Conservation (phyloP, 345 rosid species). For the Sisymbrium irio region DNA sequence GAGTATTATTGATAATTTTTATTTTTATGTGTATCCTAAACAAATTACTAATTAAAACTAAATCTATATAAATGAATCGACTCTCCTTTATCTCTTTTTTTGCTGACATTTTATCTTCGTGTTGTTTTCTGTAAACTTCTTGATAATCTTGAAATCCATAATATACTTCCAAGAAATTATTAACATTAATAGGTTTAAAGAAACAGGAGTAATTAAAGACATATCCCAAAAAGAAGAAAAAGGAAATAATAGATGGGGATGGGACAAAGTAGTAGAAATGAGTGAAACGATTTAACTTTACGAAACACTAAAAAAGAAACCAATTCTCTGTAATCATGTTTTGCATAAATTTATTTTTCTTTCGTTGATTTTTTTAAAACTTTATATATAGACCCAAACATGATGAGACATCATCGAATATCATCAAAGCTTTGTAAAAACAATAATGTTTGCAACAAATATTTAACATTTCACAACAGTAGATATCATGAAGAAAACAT, state of each 20-base stretch:
- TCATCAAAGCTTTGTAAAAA: too few relatives aligned
- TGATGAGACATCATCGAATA: background rate
- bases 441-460: background rate
- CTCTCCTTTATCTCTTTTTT: background rate
- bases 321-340: background rate
- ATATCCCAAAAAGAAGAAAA: background rate
- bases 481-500: background rate
- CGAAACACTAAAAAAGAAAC: background rate
- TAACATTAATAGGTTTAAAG: background rate
- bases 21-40: background rate
- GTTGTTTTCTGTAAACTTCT: background rate
- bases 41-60: background rate
- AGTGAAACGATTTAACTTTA: slow-evolving; percentile 15
- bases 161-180: background rate
- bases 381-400: background rate
- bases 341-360: background rate
- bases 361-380: background rate
- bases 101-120: background rate
- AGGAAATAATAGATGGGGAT: background rate
- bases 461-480: background rate
- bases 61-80: background rate
- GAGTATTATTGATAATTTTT: background rate
- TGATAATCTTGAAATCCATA: background rate
- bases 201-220: background rate
- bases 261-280: slow-evolving; percentile 14